Conservation (phyloP, 2,329 filamentous ascomycete genomes). For the Coleophoma eucalyptorum region DNA sequence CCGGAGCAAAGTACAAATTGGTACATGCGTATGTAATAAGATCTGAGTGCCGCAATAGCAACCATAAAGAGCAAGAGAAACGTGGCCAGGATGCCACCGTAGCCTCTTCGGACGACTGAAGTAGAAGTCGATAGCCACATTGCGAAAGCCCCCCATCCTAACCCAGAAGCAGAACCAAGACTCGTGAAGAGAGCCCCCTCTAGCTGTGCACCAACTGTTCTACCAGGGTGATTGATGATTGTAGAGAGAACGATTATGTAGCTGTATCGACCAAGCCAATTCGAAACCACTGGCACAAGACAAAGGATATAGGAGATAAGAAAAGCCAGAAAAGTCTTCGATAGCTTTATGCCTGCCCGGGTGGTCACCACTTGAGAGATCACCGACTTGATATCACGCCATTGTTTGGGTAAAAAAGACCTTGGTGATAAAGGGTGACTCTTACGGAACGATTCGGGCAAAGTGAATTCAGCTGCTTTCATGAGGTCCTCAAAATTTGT, state of each 20-base stretch:
- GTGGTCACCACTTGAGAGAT: conserved; percentile 40
- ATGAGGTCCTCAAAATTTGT: conserved; percentile 34
- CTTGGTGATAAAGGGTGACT: conserved; percentile 40
- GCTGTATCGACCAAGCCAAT: conserved; percentile 48
- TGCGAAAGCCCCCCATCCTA: conserved; percentile 52
- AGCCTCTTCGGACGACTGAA: conserved; percentile 38
- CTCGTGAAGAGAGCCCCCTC: conserved; percentile 51
- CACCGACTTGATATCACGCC: conserved; percentile 39
- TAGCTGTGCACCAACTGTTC: conserved; percentile 52
- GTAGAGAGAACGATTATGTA: conserved; percentile 54
- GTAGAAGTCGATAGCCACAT: conserved; percentile 51
- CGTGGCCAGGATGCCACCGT: conserved; percentile 50
- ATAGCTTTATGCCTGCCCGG: conserved; percentile 44
- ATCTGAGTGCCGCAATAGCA: conserved; percentile 46
- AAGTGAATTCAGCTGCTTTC: conserved; percentile 36
- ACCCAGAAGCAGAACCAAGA: conserved; percentile 47
- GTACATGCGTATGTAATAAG: conserved; percentile 52
- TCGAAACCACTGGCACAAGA: conserved; percentile 42
- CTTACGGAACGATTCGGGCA: conserved; percentile 43
- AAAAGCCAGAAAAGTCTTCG: conserved; percentile 52
- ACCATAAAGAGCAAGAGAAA: conserved; percentile 52
- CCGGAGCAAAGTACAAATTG: conserved; percentile 52
- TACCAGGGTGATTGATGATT: conserved; percentile 54
- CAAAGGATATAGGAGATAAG: conserved; percentile 53
- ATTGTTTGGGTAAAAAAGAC: conserved; percentile 43